Percentiles rank a stretch among this genome's conserved stretches.
phyloP scores from a whole-genome alignment of 352 stramenopile genomes.

The Pythium phragmiticola region DNA sequence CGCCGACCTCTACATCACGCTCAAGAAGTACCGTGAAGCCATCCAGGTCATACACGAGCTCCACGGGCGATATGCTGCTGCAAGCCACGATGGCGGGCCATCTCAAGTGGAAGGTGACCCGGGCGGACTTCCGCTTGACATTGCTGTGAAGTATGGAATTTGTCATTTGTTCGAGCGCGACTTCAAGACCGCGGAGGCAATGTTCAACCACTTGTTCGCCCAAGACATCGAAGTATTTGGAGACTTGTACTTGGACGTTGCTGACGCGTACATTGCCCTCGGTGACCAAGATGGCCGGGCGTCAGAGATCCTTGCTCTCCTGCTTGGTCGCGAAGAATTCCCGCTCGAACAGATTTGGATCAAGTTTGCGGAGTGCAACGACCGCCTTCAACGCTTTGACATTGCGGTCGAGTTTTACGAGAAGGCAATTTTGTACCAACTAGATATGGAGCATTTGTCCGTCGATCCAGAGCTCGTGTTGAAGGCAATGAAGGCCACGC shows the following conservation, averaged over 20 bases:
- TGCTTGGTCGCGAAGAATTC: slow-evolving; percentile 70
- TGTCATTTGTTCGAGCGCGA: slow-evolving; percentile 80
- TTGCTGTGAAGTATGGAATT: slow-evolving; percentile 87
- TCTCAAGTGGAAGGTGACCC: slow-evolving; percentile 62
- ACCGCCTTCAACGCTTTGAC: slow-evolving; percentile 57
- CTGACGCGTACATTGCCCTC: slow-evolving; percentile 76
- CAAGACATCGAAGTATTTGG: slow-evolving; percentile 85
- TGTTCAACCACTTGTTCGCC: slow-evolving; percentile 82
- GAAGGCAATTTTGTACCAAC: slow-evolving; percentile 59
- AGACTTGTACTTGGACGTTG: slow-evolving; percentile 82
- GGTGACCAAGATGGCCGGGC: slow-evolving; percentile 65
- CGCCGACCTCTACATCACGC: slow-evolving; percentile 81
- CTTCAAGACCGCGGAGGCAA: slow-evolving; percentile 67
- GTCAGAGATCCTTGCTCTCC: slow-evolving; percentile 59
- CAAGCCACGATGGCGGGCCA: slow-evolving; percentile 42
- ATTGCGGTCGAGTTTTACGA: slow-evolving; percentile 82
- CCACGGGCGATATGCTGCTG: slow-evolving; percentile 60
- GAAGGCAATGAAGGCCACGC: slow-evolving; percentile 63
- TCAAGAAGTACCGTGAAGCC: slow-evolving; percentile 80
- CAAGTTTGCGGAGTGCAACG: slow-evolving; percentile 75
- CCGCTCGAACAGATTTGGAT: slow-evolving; percentile 79
- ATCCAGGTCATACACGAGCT: slow-evolving; percentile 81
- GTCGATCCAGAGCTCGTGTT: slow-evolving; percentile 69
- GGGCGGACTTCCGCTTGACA: slow-evolving; percentile 73
- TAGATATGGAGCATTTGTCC: slow-evolving; percentile 39